Evolutionary conservation across 257 asterid species (phyloP), one percentile per base, ranked within the genome.

Genomic region (Linaria vulgaris): DNA sequence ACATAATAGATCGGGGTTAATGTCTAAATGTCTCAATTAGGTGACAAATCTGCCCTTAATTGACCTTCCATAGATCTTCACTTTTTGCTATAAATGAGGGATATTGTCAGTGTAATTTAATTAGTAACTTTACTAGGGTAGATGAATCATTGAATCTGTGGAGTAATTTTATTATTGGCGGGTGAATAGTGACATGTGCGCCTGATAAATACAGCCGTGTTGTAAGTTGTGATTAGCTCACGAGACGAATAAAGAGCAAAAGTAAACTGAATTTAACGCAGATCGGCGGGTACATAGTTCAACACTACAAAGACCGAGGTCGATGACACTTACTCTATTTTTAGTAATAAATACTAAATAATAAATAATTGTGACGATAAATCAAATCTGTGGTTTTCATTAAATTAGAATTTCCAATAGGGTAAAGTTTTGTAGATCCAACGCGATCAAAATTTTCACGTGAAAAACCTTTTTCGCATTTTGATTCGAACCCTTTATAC

Each of bases 211-310:
- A 21, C 25, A 52, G 30, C 58, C 34, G 58, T 37, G 58, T 52
- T 52, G 38, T 31, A 52, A 52, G 58, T 52, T 52, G 61, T 55
- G 23, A 53, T 14, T 56, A 56, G 21, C 30, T 39, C 17, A 60
- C 56, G 7, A 27, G 34, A 27, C 34, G 34, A 3, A n/a, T n/a
- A n/a, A n/a, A n/a, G n/a, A 3, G 34, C 6, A 27, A 2, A 9
- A 4, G 63, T 69, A 64, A 38, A 41, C 79, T 61, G 72, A 73
- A 73, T 69, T 74, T 73, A 56, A 73, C 56, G 63, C 45, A 22
- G 66, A 46, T 63, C 6, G 25, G 16, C 10, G 13, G 60, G 68
- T 63, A n/a, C 69, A 56, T 38, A 62, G 27, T 57, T 43, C 72
- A 69, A 77, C 11, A 21, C 23, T 69, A 14, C 78, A 52, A 38